A percentile compares a stretch with the other conserved stretches of the same genome.
Conservation (phyloP, 179 eudicot species). For the Sideroxylon spinosum region DNA sequence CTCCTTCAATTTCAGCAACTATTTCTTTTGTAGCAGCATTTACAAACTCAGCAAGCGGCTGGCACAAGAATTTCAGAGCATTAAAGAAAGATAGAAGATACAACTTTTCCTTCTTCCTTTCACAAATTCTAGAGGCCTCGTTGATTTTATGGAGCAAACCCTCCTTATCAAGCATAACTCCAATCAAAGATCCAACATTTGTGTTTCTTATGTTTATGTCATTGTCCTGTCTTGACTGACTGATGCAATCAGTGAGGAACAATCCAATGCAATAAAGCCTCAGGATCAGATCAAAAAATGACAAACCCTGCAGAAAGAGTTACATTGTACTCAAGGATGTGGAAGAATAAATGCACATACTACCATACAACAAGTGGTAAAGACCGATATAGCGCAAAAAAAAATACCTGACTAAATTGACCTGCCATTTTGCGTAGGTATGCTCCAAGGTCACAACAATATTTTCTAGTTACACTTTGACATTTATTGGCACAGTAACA, state of each 20-base stretch:
- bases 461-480: slow-evolving; percentile 31
- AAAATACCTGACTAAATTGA: slow-evolving; percentile 47
- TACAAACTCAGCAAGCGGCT: slow-evolving; percentile 68
- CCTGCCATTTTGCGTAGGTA: slow-evolving; percentile 44
- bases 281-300: slow-evolving; percentile 36
- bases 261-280: slow-evolving; percentile 62
- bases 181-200: slow-evolving; percentile 20
- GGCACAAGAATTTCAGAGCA: slow-evolving; percentile 70
- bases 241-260: slow-evolving; percentile 31
- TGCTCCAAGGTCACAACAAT: slow-evolving; percentile 45
- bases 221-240: slow-evolving; percentile 23
- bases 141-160: slow-evolving; percentile 27
- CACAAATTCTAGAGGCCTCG: slow-evolving; percentile 16
- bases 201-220: slow-evolving; percentile 21
- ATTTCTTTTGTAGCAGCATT: slow-evolving; percentile 47
- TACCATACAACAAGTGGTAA: background rate
- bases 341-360: background rate
- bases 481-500: slow-evolving; percentile 58
- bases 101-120: slow-evolving; percentile 25
- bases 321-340: background rate
- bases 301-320: slow-evolving; percentile 38
- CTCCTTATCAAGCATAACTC: slow-evolving; percentile 32
- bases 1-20: slow-evolving; percentile 37
- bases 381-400: slow-evolving; percentile 6
- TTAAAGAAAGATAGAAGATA: slow-evolving; percentile 37